Conservation (phyloP, 768 basidiomycete species). For the Amanita subjunquillea region DNA sequence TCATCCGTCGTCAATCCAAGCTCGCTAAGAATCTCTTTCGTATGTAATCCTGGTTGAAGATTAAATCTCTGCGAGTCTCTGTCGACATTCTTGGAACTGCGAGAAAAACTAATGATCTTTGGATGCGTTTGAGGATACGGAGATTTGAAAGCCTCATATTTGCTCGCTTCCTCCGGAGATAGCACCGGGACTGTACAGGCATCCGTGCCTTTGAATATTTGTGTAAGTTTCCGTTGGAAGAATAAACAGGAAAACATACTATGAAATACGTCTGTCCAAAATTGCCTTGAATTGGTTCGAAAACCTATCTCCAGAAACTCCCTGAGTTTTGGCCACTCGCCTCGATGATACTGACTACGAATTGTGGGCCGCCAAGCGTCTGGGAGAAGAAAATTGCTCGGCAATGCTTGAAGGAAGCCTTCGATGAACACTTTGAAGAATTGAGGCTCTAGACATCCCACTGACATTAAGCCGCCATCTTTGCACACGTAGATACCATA, state of each 20-base stretch:
- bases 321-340: slow-evolving; percentile 47
- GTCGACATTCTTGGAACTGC: neutral
- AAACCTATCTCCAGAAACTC: slow-evolving; percentile 60
- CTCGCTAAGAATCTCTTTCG: slow-evolving; percentile 39
- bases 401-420: slow-evolving; percentile 40
- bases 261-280: slow-evolving; percentile 61
- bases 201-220: slow-evolving; percentile 42
- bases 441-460: slow-evolving; percentile 66
- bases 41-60: slow-evolving; percentile 43
- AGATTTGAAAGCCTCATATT: slow-evolving; percentile 33
- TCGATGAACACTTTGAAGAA: slow-evolving; percentile 59
- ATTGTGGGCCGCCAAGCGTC: slow-evolving; percentile 47
- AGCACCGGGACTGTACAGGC: slow-evolving; percentile 67
- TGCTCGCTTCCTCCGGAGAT: slow-evolving; percentile 48
- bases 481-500: slow-evolving; percentile 67
- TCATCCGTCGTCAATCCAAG: slow-evolving; percentile 36
- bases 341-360: slow-evolving; percentile 31
- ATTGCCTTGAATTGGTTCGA: slow-evolving; percentile 43
- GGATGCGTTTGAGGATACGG: slow-evolving; percentile 35
- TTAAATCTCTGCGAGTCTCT: slow-evolving; percentile 11
- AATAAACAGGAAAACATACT: slow-evolving; percentile 26
- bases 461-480: slow-evolving; percentile 66
- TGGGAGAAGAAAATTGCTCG: slow-evolving; percentile 27
- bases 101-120: neutral
- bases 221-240: neutral